These are phyloP conservation scores for Geotrichum restrictum DNA, from an alignment of 1,139 yeast genomes.

Conservation along the genomic window DNA sequence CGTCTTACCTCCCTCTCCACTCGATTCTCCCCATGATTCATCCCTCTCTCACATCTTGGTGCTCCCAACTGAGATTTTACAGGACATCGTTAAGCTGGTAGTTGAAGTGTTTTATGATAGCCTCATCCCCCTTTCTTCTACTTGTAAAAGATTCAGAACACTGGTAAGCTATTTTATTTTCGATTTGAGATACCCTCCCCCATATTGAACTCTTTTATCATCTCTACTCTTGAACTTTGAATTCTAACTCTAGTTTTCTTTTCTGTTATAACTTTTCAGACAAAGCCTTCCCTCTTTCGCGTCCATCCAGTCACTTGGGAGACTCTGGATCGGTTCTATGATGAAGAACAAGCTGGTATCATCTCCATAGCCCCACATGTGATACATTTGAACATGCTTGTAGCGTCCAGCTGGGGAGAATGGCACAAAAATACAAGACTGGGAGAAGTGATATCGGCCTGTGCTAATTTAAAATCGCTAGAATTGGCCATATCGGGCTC, in stretches of 20 bases:
- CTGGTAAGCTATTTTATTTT: slow-evolving; percentile 8
- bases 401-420: slow-evolving; percentile 30
- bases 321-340: slow-evolving; percentile 20
- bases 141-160: slow-evolving; percentile 12
- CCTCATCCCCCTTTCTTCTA: slow-evolving; percentile 4
- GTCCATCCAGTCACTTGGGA: slow-evolving; percentile 22
- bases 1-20: neutral
- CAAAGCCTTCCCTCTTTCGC: slow-evolving; percentile 19
- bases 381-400: slow-evolving; percentile 20
- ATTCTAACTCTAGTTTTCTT: neutral
- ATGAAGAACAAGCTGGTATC: slow-evolving; percentile 8
- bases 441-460: slow-evolving; percentile 22
- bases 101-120: slow-evolving; percentile 3
- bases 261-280: slow-evolving; percentile 1
- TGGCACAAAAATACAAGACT: slow-evolving; percentile 28
- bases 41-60: neutral
- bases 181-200: too few species aligned
- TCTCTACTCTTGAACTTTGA: neutral
- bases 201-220: too few species aligned
- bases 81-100: slow-evolving; percentile 9
- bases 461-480: slow-evolving; percentile 22
- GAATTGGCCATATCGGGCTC: slow-evolving; percentile 26
- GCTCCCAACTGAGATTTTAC: slow-evolving; percentile 16
- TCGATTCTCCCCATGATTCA: neutral
- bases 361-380: slow-evolving; percentile 19